phyloP scores from a whole-genome alignment of 495 filamentous ascomycete species.

The Alectoria sarmentosa region DNA sequence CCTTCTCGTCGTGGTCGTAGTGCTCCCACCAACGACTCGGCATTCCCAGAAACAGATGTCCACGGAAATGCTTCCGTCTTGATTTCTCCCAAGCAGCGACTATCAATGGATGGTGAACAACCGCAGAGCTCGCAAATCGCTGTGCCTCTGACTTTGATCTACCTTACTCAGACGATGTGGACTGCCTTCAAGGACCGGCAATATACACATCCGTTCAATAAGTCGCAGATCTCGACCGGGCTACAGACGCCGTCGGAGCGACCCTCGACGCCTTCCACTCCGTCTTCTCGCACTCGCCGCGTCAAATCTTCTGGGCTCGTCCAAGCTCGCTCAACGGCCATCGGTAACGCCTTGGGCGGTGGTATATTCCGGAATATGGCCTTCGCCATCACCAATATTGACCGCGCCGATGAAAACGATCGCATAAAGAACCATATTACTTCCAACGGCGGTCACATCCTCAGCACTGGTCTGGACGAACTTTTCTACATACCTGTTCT shows the following conservation, averaged over 20 bases:
- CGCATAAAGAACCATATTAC: conserved; percentile 47
- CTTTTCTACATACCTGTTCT: conserved; percentile 58
- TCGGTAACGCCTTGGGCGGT: neutral
- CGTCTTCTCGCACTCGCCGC: conserved; percentile 37
- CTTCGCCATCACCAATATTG: conserved; percentile 67
- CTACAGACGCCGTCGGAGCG: conserved; percentile 39
- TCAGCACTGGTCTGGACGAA: conserved; percentile 74
- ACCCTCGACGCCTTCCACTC: conserved; percentile 38
- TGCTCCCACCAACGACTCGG: conserved; percentile 30
- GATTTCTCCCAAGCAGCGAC: conserved; percentile 41
- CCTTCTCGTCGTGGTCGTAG: conserved; percentile 17
- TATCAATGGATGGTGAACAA: conserved; percentile 34
- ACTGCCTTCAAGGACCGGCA: conserved; percentile 41
- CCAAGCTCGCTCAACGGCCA: conserved; percentile 12
- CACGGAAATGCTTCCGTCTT: conserved; percentile 40
- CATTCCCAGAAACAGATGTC: conserved; percentile 39
- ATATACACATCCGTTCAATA: conserved; percentile 31
- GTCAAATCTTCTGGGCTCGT: conserved; percentile 20
- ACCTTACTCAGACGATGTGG: conserved; percentile 46
- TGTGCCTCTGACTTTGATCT: conserved; percentile 42
- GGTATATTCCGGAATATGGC: conserved; percentile 68
- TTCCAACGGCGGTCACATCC: conserved; percentile 61
- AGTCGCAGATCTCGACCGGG: conserved; percentile 24
- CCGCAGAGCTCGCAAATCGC: conserved; percentile 28
- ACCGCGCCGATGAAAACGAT: conserved; percentile 38